Evolutionary conservation across 1,139 yeast species (phyloP), one percentile per base, ranked within the genome.

Genomic region (Citeromyces hawaiiensis): DNA sequence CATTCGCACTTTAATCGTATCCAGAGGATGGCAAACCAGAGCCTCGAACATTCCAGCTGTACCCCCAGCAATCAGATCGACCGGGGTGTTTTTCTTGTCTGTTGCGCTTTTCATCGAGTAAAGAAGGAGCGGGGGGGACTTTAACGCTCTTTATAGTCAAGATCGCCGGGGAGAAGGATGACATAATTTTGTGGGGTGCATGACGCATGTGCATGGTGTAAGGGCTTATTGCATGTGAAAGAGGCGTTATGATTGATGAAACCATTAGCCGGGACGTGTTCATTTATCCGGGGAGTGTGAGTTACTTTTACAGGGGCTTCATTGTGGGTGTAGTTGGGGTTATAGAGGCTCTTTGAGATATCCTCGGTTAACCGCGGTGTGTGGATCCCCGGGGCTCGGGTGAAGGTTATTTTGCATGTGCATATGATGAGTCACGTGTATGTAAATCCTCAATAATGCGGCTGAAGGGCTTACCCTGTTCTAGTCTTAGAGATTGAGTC

Each of bases 41-140:
- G 97, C 98, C 65, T 91, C 98, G 57, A 87, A 85, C 46, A 88
- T 70, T 45, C 98, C 98, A 15, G 98, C 98, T 11, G 93, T 80
- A 54, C 98, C 98, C 50, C 98, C 98, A 37, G 97, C 94, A 42
- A 87, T 68, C 53, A 88, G 72, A 59, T 87, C 95, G 45, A 83
- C 73, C 34, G 81, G 76, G 37, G 79, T 70, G 48, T 63, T 63
- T 44, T 60, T 59, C 43, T 52, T 54, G 47, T 52, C 56, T 49
- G 32, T 29, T n/a, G 32, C 5, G 32, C 32, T 29, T 14, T 29
- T 29, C 38, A 48, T 18, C 42, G 39, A 6, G 36, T 29, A 19
- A 19, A 19, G 21, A 19, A 19, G 21, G 21, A 19, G 21, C 7
- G 21, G 21, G 21, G 21, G 7, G n/a, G n/a, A n/a, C n/a, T n/a